Evolutionary conservation across 129 eudicot species (phyloP), one percentile per base, ranked within the genome.

Genomic region (Flaveria ramosissima): DNA sequence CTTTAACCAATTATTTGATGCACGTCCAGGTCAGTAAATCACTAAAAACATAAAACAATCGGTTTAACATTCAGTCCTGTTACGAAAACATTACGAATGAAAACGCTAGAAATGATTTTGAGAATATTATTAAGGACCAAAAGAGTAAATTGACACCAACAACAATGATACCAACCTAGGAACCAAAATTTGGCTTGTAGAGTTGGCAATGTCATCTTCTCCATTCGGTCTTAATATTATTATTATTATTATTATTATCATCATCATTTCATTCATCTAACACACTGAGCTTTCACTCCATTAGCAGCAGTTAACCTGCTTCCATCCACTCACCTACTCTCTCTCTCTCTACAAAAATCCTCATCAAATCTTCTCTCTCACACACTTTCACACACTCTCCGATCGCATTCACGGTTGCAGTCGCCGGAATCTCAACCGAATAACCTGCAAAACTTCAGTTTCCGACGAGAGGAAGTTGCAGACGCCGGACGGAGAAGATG

Each of bases 141-240:
- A 47, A 48, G 17, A n/a, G 85, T 82, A 80, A 60, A 75, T 57
- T 1, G 2, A 4, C 12, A 39, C 65, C 72, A 61, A 83, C 79
- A 83, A 72, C 79, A 67, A 30, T 77, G 86, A 82, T 72, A 42
- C 79, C 57, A 68, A 59, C 71, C 43, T 69, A 59, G 82, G 91
- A 90, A 93, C 84, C 84, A 80, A 80, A 66, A 55, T 80, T 30
- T 93, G 90, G 92, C 98, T 90, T 93, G 96, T 74, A 81, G 89
- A 88, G 96, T 86, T 90, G 96, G 97, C 98, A 88, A 93, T 77
- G 79, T 80, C 85, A 32, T 83, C 88, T 48, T 77, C 84, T 41
- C 56, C 63, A 8, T 74, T 66, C 48, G 68, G 71, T 73, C 50
- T 52, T 48, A n/a, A 45, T 61, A 42, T 1, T 42, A 42, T 42